Evolutionary conservation across 2,329 filamentous ascomycete genomes (phyloP).

Genomic region (Penicillium sp.): DNA sequence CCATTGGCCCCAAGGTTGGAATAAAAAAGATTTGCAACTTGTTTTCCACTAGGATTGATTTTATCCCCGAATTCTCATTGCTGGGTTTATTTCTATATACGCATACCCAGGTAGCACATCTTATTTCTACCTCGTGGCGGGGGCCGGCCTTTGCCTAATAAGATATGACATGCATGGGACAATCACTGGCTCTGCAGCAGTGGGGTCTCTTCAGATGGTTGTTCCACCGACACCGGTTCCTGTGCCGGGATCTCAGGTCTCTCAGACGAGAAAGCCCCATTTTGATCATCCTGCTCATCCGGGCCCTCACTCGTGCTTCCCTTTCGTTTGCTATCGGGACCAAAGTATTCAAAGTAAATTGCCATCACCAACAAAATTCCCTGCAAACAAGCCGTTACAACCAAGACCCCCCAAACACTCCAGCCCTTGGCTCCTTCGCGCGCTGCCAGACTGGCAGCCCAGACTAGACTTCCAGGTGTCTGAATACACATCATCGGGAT

Average conservation of each 20-base stretch:
- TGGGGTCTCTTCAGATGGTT: constrained; percentile 38
- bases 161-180: neutral
- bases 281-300: constrained; percentile 17
- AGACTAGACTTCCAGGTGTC: constrained; percentile 87
- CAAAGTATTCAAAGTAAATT: constrained; percentile 64
- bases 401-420: constrained; percentile 93
- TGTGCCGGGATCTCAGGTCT: neutral
- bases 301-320: neutral
- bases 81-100: neutral
- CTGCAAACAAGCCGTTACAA: constrained; percentile 83
- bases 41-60: neutral
- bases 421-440: constrained; percentile 80
- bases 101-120: neutral
- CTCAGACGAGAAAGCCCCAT: constrained; percentile 2
- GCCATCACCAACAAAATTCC: constrained; percentile 78
- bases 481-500: constrained; percentile 99
- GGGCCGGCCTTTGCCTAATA: neutral
- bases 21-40: neutral
- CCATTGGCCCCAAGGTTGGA: neutral
- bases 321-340: constrained; percentile 46
- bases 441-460: constrained; percentile 78
- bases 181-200: constrained; percentile 31
- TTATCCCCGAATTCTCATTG: neutral
- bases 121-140: neutral
- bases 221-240: constrained; percentile 11